Evolutionary conservation across 1,284 basidiomycete genomes (phyloP), one percentile per base, ranked within the genome.

Genomic region (Tetrapyrgos nigripes): DNA sequence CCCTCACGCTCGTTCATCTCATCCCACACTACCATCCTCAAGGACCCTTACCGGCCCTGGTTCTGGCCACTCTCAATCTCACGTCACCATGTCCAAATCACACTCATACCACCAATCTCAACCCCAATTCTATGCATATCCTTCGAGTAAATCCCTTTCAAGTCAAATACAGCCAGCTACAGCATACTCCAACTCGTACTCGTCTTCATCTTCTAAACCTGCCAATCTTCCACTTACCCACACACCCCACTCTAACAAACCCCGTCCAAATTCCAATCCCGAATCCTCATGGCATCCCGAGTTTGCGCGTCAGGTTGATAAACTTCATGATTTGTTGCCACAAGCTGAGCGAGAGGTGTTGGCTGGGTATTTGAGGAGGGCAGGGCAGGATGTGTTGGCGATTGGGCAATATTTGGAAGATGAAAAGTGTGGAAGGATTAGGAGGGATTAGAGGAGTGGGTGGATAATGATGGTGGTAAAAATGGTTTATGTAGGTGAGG

Each of bases 351-450:
- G 84, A 53, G 74, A 74, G 9, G 76, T 93, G 3, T 79, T 95
- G 28, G 86, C 88, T 59, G 82, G 83, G 8, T 96, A 96, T 74
- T 73, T 95, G 53, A 81, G 82, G 28, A 81, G 88, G 24, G 79
- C 91, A 14, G 90, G 92, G 6, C 87, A 92, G 67, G 90, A 93
- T 71, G 89, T 93, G 57, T 75, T 90, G 47, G 93, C 93, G 6
- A 92, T 96, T 67, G 91, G 92, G 21, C 89, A 92, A 67, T 96
- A 94, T 72, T 77, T 96, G 28, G 93, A 94, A 64, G 93, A 96
- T 66, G 92, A 94, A 72, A 90, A 89, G 78, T 89, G 88, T 65
- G 91, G 91, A 23, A 81, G 76, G 21, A 70, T 92, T 46, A 80
- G 79, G 52, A 68, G 73, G 50, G 73, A 78, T 49, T 80, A 64